These are phyloP conservation scores for Phoma sp. DNA, from an alignment of 2,329 filamentous ascomycete genomes.

Conservation along the genomic window DNA sequence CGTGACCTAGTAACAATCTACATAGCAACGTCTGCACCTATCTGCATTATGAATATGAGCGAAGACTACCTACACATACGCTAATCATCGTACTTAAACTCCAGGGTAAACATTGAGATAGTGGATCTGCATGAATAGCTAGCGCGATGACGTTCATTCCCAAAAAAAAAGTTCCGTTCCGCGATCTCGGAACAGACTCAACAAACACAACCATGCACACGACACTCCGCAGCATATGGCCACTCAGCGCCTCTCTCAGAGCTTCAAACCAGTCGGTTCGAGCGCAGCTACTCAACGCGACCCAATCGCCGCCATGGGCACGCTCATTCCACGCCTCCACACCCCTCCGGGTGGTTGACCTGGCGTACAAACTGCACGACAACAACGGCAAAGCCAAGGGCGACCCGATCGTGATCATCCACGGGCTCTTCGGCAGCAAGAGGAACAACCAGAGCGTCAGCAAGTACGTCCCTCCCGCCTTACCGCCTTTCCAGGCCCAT, in stretches of 20 bases:
- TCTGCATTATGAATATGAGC: too few species aligned
- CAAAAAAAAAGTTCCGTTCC: constrained; percentile 18
- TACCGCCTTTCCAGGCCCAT: neutral
- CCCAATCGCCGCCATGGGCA: constrained; percentile 25
- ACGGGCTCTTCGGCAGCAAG: constrained; percentile 93
- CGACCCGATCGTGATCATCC: constrained; percentile 83
- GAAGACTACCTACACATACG: too few species aligned
- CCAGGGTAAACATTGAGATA: too few species aligned
- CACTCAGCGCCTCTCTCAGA: constrained; percentile 14
- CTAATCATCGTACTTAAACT: too few species aligned
- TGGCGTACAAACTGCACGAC: constrained; percentile 45
- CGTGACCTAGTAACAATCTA: too few species aligned
- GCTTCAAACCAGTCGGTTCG: constrained; percentile 12
- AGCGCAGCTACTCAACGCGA: constrained; percentile 3
- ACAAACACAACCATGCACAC: constrained; percentile 21
- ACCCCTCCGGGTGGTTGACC: constrained; percentile 34
- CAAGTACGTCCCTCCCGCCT: constrained; percentile 65
- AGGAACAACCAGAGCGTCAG: constrained; percentile 94
- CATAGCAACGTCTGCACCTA: too few species aligned
- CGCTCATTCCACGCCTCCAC: constrained; percentile 38
- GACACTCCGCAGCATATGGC: constrained; percentile 17
- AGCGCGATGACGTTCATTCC: constrained; percentile 16
- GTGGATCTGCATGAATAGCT: neutral
- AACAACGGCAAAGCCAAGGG: constrained; percentile 44
- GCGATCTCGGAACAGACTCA: constrained; percentile 13